Base-by-base conservation (phyloP, 176 grass and related monocot species). In the Rhynchospora breviuscula region DNA sequence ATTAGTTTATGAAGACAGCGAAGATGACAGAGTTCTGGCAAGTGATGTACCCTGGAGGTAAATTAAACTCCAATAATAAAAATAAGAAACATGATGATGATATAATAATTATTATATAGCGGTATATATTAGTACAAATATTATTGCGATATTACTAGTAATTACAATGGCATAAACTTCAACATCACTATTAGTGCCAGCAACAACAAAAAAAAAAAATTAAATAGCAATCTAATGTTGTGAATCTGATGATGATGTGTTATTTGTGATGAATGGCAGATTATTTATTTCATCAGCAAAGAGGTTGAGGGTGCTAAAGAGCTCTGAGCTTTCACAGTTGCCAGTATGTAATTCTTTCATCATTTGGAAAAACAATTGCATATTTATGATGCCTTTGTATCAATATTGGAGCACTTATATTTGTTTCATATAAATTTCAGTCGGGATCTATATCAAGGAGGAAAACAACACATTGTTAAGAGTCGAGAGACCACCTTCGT, bases 1-100 rank as follows among this genome's bases (percentile, higher is more conserved):
- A 67, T 81, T 99, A 79, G 85, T 96, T 88, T 96, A 96, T 8
- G 87, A 99, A 88, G 93, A 96, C 83, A 86, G 80, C 33, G 97
- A 96, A 90, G 97, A 91, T 75, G 91, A 96, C 43, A 95, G 63
- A 81, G 87, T 94, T 87, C 63, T 99, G 23, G 97, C 89, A 64
- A 91, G 93, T 10, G 91, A 96, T 61, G 88, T 93, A 66, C 93
- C 97, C 17, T 99, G 97, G 97, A 89, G 87, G 97, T 99, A 98
- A 91, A 90, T 29, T 26, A 21, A 23, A 52, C 45, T 17, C 17
- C 35, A 35, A 52, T 18, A 40, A 48, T 71, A 44, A 88, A 10
- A 52, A 11, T 52, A 10, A 52, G 7, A 10, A 52, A 11, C 10
- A 52, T 52, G 10, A 52, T 52, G 7, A 52, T 52, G 7, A 52